A percentile compares a stretch with the other conserved stretches of the same genome.
Conservation (phyloP, 2,329 filamentous ascomycete genomes). For the Calonectria montana region DNA sequence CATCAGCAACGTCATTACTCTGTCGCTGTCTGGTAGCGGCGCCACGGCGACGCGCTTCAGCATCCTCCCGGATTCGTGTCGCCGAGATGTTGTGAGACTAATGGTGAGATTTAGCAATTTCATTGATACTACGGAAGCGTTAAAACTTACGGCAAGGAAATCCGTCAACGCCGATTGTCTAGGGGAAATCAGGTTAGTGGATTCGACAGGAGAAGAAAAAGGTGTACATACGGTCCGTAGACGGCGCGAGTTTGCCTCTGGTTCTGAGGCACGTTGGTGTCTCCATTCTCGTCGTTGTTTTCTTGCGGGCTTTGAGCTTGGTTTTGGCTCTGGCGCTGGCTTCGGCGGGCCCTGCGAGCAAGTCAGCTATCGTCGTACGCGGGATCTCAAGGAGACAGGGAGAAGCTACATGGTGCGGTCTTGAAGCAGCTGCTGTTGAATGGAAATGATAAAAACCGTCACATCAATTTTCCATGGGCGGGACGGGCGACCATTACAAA, state of each 20-base stretch:
- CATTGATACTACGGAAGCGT: not conserved
- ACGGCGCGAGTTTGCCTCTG: constrained; percentile 48
- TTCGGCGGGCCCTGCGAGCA: constrained; percentile 33
- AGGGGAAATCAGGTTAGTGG: constrained; percentile 18
- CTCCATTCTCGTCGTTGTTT: constrained; percentile 1
- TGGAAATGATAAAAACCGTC: not conserved
- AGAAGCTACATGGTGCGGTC: not conserved
- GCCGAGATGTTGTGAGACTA: constrained; percentile 80
- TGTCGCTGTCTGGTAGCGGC: constrained; percentile 38
- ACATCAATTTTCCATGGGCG: not conserved
- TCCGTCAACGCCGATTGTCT: constrained; percentile 66
- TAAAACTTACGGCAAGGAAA: constrained; percentile 58
- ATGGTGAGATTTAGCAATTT: constrained; percentile 31
- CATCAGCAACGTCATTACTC: constrained; percentile 36
- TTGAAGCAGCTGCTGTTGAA: not conserved
- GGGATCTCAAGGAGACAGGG: not conserved
- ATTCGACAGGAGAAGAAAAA: not conserved
- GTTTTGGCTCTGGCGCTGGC: constrained; percentile 28
- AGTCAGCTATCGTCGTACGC: constrained; percentile 24
- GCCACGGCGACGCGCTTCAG: constrained; percentile 59
- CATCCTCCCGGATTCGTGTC: constrained; percentile 63
- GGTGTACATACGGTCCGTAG: constrained; percentile 51
- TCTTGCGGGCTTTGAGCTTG: constrained; percentile 22
- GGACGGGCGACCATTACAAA: not conserved
- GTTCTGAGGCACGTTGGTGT: constrained; percentile 20